phyloP scores from a whole-genome alignment of 345 rosid genomes.

The Hibiscus trionum region DNA sequence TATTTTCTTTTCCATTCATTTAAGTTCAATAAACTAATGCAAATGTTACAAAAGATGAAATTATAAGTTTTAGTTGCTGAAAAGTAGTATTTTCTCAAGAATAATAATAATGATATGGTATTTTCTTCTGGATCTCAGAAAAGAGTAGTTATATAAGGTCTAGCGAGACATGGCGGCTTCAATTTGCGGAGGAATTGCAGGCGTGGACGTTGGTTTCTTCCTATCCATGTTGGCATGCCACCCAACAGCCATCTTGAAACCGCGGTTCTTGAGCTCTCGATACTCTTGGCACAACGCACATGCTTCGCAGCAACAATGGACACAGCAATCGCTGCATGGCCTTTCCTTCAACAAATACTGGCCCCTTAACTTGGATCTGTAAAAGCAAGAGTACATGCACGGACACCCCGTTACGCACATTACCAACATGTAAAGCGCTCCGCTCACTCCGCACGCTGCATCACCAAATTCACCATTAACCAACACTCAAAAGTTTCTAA shows the following conservation, averaged over 20 bases:
- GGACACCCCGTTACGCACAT: constrained; percentile 32
- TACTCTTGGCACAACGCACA: constrained; percentile 64
- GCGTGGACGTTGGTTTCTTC: constrained; percentile 26
- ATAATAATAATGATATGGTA: too few species aligned
- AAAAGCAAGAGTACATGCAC: constrained; percentile 53
- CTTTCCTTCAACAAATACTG: constrained; percentile 44
- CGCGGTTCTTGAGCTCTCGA: constrained; percentile 47
- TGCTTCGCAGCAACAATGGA: constrained; percentile 48
- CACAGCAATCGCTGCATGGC: constrained; percentile 43
- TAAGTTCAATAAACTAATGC: too few species aligned
- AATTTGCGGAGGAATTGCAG: constrained; percentile 30
- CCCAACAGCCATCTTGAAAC: constrained; percentile 54
- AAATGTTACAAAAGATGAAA: too few species aligned
- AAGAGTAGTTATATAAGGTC: not conserved
- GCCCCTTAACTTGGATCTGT: constrained; percentile 54
- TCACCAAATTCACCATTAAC: not conserved
- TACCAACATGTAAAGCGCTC: constrained; percentile 34
- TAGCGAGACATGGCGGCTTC: constrained; percentile 38
- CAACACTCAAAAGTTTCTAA: not conserved
- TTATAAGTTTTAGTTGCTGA: too few species aligned
- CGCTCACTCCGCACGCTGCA: constrained; percentile 49
- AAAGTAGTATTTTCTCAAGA: too few species aligned
- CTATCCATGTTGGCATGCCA: constrained; percentile 74
- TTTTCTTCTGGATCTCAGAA: too few species aligned
- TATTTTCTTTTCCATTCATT: too few species aligned